Conservation (phyloP, 148 eudicot species). For the Agrostemma githago region DNA sequence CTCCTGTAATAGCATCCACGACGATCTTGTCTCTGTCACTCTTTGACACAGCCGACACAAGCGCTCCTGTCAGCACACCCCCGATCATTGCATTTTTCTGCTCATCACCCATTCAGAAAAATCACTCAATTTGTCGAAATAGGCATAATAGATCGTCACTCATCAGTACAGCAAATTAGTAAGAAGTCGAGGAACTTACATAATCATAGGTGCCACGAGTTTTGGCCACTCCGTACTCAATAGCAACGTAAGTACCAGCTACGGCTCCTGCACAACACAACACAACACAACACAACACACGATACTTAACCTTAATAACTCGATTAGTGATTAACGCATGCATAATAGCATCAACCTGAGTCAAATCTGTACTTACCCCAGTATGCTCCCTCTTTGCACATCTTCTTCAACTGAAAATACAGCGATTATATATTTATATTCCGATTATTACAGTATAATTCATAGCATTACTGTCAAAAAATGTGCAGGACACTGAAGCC, state of each 20-base stretch:
- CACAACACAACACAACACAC: neutral
- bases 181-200: too few relatives aligned
- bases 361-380: conserved; percentile 57
- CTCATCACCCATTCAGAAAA: too few relatives aligned
- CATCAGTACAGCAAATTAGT: too few relatives aligned
- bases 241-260: conserved; percentile 80
- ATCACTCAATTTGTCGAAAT: neutral
- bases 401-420: conserved; percentile 64
- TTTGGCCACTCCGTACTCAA: conserved; percentile 75
- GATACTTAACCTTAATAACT: neutral
- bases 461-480: neutral
- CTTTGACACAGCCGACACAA: conserved; percentile 50
- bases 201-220: conserved; percentile 72
- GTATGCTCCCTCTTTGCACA: conserved; percentile 91
- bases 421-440: conserved; percentile 6
- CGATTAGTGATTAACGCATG: neutral
- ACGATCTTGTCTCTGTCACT: conserved; percentile 59
- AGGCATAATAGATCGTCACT: too few relatives aligned
- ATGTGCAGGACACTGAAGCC: neutral
- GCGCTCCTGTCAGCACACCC: conserved; percentile 79
- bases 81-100: conserved; percentile 82
- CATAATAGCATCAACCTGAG: neutral
- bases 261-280: conserved; percentile 48
- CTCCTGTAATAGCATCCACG: conserved; percentile 70
- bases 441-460: neutral